These are phyloP conservation scores for Nannizziopsis arthrosporioides DNA, from an alignment of 2,329 filamentous ascomycete species.

Conservation along the genomic window DNA sequence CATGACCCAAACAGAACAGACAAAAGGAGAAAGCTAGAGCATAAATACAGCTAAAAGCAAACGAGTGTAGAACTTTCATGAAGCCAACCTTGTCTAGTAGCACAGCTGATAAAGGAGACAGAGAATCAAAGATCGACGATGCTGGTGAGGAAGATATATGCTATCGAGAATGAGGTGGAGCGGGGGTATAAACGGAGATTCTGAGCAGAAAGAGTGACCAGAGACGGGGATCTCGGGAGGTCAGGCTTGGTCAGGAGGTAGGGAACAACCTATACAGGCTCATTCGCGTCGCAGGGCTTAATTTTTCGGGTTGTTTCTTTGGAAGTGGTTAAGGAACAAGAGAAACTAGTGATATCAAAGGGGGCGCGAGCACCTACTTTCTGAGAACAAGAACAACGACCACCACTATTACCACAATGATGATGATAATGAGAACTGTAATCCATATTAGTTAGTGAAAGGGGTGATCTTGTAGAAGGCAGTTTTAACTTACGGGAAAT, in stretches of 20 bases:
- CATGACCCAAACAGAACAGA: neutral
- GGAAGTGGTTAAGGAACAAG: neutral
- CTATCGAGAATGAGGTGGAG: constrained; percentile 2
- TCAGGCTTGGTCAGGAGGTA: neutral
- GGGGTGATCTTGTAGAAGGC: neutral
- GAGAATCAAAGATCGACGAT: neutral
- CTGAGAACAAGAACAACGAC: constrained; percentile 36
- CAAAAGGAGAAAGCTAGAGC: neutral
- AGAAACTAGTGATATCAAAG: neutral
- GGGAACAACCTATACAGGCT: neutral
- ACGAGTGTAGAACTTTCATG: neutral
- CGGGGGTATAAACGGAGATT: constrained; percentile 2
- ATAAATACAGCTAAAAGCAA: neutral
- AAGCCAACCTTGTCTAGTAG: neutral
- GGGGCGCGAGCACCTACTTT: neutral
- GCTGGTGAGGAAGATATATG: constrained; percentile 1
- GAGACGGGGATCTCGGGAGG: neutral
- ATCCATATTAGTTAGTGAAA: constrained; percentile 3
- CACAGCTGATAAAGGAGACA: neutral
- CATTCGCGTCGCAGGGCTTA: too few species aligned
- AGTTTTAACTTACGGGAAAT: constrained; percentile 48
- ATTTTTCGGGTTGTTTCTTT: too few species aligned
- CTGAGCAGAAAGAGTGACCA: neutral
- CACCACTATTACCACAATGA: constrained; percentile 39
- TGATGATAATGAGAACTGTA: constrained; percentile 43